These are phyloP conservation scores for Leishmania tropica DNA, from an alignment of 208 protist species.

Conservation along the genomic window DNA sequence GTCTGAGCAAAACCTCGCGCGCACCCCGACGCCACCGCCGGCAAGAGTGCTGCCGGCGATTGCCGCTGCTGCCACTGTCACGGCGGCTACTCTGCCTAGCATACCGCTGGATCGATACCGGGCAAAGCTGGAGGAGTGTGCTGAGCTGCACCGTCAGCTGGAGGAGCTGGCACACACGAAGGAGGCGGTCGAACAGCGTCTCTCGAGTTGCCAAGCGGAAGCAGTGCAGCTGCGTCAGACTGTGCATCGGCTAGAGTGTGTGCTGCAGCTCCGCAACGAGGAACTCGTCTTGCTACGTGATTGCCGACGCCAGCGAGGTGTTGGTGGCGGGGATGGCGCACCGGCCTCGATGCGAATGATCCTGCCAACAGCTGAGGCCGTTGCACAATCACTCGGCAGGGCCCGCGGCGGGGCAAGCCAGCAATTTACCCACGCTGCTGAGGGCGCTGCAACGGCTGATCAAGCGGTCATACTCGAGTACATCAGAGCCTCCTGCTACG, in stretches of 20 bases:
- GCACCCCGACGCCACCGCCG: neutral
- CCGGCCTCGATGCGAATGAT: neutral
- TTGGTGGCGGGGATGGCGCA: neutral
- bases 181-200: slow-evolving; percentile 4
- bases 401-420: neutral
- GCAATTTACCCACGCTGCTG: neutral
- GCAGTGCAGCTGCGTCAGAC: slow-evolving; percentile 9
- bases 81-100: neutral
- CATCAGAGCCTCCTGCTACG: slow-evolving; percentile 11
- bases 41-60: neutral
- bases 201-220: slow-evolving; percentile 3
- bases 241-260: slow-evolving; percentile 13
- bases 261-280: neutral
- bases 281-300: neutral
- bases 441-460: neutral
- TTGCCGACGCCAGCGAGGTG: slow-evolving; percentile 1
- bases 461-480: slow-evolving; percentile 9
- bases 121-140: slow-evolving; percentile 31
- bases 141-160: slow-evolving; percentile 18
- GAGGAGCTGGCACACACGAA: slow-evolving; percentile 3
- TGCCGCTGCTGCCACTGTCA: neutral
- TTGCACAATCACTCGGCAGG: neutral
- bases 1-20: neutral
- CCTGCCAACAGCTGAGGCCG: neutral
- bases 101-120: slow-evolving; percentile 20